Conservation (phyloP, 2,329 filamentous ascomycete species). For the Aureobasidium sp. region DNA sequence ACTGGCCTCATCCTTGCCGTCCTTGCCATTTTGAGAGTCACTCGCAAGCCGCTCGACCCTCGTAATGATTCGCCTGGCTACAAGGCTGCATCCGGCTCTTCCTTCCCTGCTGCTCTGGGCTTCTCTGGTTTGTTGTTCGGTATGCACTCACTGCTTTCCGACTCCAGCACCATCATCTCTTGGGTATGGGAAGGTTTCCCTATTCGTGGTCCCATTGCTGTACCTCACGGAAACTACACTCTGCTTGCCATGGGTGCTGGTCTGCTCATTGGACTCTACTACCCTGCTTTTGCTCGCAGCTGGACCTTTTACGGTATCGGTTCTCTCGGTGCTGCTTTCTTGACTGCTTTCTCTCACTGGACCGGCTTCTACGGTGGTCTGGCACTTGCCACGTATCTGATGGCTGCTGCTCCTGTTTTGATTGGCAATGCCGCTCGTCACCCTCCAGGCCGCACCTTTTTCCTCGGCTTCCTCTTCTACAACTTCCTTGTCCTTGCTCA, state of each 20-base stretch:
- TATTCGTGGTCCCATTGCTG: conserved; percentile 76
- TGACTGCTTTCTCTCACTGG: conserved; percentile 78
- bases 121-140: conserved; percentile 80
- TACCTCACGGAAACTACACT: conserved; percentile 83
- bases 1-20: conserved; percentile 69
- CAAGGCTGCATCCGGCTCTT: conserved; percentile 47
- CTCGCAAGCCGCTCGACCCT: conserved; percentile 13
- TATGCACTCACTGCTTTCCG: conserved; percentile 85
- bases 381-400: conserved; percentile 67
- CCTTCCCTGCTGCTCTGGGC: conserved; percentile 66
- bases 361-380: conserved; percentile 81
- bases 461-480: conserved; percentile 82
- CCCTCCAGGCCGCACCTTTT: conserved; percentile 73
- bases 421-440: conserved; percentile 70
- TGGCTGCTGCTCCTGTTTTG: conserved; percentile 69
- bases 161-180: conserved; percentile 96
- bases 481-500: conserved; percentile 95
- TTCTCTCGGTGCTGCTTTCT: conserved; percentile 67
- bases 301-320: conserved; percentile 76
- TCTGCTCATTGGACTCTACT: conserved; percentile 66
- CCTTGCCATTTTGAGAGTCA: conserved; percentile 50
- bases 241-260: conserved; percentile 81
- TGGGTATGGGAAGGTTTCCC: conserved; percentile 99
- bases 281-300: conserved; percentile 62
- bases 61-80: conserved; percentile 6